These are phyloP conservation scores for Apostasia ramifera DNA, from an alignment of 106 monocot genomes.

Conservation along the genomic window DNA sequence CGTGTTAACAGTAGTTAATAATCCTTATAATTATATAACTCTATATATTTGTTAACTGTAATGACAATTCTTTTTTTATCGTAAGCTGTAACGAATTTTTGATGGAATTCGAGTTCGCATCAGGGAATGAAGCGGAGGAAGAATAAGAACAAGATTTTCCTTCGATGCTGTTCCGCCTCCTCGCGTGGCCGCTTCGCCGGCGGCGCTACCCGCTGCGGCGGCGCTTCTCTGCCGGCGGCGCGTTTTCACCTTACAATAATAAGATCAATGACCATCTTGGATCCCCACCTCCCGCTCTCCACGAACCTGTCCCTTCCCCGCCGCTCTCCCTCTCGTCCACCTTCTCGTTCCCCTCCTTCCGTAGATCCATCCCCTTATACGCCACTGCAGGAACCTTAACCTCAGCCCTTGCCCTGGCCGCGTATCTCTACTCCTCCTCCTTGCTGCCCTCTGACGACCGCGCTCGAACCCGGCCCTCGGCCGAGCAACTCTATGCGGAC, in stretches of 20 bases:
- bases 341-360: slow-evolving; percentile 7
- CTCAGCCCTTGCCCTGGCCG: slow-evolving; percentile 26
- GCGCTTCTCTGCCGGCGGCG: slow-evolving; percentile 1
- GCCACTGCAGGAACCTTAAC: slow-evolving; percentile 37
- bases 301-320: not conserved
- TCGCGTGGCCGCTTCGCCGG: slow-evolving; percentile 19
- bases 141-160: no score
- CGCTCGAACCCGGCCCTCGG: not conserved
- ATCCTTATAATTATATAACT: no score
- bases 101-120: no score
- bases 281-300: not conserved
- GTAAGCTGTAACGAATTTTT: no score
- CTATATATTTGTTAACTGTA: no score
- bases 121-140: no score
- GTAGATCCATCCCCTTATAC: slow-evolving; percentile 16
- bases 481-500: slow-evolving; percentile 24
- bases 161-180: slow-evolving; percentile 5
- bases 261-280: not conserved
- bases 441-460: slow-evolving; percentile 9
- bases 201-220: not conserved
- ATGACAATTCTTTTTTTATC: no score
- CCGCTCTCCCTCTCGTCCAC: not conserved
- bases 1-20: no score
- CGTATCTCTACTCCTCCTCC: slow-evolving; percentile 17
- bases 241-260: not conserved